Base-by-base conservation (phyloP, 2,329 filamentous ascomycete species). In the Clonostachys chloroleuca region DNA sequence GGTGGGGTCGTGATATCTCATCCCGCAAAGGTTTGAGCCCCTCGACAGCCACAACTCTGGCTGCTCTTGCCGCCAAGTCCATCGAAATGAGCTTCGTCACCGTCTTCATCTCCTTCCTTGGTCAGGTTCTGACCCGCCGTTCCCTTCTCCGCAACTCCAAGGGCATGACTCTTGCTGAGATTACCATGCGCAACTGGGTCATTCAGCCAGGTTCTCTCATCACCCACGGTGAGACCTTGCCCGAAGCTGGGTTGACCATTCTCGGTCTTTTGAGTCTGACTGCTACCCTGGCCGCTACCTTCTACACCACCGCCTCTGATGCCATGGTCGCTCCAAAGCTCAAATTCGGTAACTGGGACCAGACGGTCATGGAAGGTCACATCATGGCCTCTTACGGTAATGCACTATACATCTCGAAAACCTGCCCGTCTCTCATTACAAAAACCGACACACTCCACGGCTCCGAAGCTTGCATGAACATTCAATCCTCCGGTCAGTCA, bases 21-120 rank as follows among this genome's bases (percentile, higher is more conserved):
- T 69, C 70, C 2, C 73, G 73, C 12, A 74, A 71, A 6, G 67
- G 75, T 12, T 56, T 92, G 14, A 69, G 70, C 0, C 82, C 84
- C 0, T 76, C 82, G 0, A 84, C 81, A 2, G 87, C 88, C 0
- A 83, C 81, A 1, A 65, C 88, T 2, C 58, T 92, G 1, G 83
- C 81, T n/a, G 78, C 86, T 0, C 64, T 89, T 3, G 68, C 89
- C 35, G 86, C 88, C 8, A 92, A 92, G 64, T 79, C 84, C 0
- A 88, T 92, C 43, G 89, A 92, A 64, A 60, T 92, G 52, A 83
- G 84, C 0, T 92, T 91, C 57, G 86, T 89, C 5, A 89, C 87
- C 0, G 83, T 89, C 0, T 87, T 89, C 50, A 84, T 92, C 2
- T 78, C 84, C 0, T 87, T 87, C 47, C 61, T 92, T 0, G 89